Base-by-base conservation (phyloP, 2,329 filamentous ascomycete species). In the Colletotrichum eremochloae region DNA sequence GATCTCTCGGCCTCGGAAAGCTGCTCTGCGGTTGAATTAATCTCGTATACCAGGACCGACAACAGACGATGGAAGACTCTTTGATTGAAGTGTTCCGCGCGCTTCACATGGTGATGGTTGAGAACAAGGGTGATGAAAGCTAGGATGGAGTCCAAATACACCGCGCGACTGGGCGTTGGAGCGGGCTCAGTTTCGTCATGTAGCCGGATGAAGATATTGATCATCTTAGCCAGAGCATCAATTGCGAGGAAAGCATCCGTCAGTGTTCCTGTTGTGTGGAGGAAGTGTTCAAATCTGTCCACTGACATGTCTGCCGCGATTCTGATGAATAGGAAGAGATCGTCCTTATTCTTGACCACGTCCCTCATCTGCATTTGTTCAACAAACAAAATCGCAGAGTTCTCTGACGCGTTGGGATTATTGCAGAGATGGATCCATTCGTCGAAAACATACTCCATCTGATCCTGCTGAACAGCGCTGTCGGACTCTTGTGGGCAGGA, bases 381-480 rank as follows among this genome's bases (percentile, higher is more conserved):
- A 57, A 98, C 89, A 81, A 98, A 98, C 1, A 93, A 89, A 7
- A 88, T 84, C 66, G 91, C 86, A 0, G 92, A 89, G 78, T 92
- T 93, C 74, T 94, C 92, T 5, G 92, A 91, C 5, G 92, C 90
- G 75, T 92, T 90, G n/a, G 91, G 88, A 76, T 94, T 94, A 81
- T 93, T 93, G 83, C 88, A 92, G 9, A 98, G 88, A 72, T 92
- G 91, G 38, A 96, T 89, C 96, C 96, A 99, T 83, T 99, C 96
- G 55, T 96, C 95, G 78, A 99, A 98, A 29, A 98, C 88, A 79
- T 99, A 98, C 76, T 97, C 94, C 82, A 97, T 90, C 80, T 98
- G 94, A 74, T 97, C 94, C 74, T 91, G 90, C 76, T 91, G 91
- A 4, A 67, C 20, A 11, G 46, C 40, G 9, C 18, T 56, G 24